Evolutionary conservation across 768 basidiomycete species (phyloP).

Genomic region (Kwoniella sp.): DNA sequence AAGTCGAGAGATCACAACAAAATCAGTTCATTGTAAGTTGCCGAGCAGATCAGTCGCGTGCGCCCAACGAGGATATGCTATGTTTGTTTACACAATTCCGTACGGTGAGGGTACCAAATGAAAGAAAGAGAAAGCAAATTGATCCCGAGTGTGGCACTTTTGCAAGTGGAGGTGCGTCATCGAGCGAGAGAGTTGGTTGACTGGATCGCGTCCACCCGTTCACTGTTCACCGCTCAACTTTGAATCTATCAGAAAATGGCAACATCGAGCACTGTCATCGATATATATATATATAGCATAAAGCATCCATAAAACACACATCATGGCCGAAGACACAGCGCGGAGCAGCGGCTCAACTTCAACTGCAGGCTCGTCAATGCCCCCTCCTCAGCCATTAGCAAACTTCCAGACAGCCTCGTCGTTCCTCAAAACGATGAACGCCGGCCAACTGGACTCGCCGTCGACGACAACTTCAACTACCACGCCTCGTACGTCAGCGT

Average conservation of each 20-base stretch:
- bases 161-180: not conserved
- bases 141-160: not conserved
- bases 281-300: too few species aligned
- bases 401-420: constrained; percentile 31
- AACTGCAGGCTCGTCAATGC: constrained; percentile 4
- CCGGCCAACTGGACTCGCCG: constrained; percentile 3
- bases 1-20: too few species aligned
- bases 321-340: not conserved
- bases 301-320: not conserved
- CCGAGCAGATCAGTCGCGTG: not conserved
- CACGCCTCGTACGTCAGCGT: not conserved
- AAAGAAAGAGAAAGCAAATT: not conserved
- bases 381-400: constrained; percentile 18
- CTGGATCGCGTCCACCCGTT: not conserved
- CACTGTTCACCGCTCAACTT: not conserved
- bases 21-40: not conserved
- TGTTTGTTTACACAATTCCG: constrained; percentile 4
- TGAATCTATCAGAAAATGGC: too few species aligned
- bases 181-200: not conserved
- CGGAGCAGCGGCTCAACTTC: not conserved
- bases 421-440: constrained; percentile 16
- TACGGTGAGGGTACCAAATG: too few species aligned
- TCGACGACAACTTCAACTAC: not conserved
- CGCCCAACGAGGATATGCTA: not conserved
- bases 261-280: too few species aligned